A percentile compares a stretch with the other conserved stretches of the same genome.
Conservation (phyloP, 805 yeast species). For the Vanderwaltozyma tropicalis region DNA sequence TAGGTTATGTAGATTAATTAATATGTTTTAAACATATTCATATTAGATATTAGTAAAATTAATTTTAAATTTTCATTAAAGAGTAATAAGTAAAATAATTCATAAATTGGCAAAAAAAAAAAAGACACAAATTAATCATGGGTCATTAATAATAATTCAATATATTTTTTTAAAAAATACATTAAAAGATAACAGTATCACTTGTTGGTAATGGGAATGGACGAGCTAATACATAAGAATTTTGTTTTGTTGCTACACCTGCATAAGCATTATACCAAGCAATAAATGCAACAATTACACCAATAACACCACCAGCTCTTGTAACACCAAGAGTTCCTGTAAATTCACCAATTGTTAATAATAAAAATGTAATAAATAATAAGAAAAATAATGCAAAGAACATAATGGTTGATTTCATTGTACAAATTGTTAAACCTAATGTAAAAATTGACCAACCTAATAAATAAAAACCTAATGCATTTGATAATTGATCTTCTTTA, state of each 20-base stretch:
- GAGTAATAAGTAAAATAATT: too few relatives aligned
- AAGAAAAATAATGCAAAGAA: conserved; percentile 47
- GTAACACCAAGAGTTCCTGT: conserved; percentile 32
- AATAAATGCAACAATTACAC: conserved; percentile 47
- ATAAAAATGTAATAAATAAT: conserved; percentile 44
- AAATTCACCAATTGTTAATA: conserved; percentile 44
- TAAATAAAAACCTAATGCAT: conserved; percentile 50
- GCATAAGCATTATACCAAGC: conserved; percentile 68
- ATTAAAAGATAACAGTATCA: conserved; percentile 5
- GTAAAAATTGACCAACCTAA: conserved; percentile 60
- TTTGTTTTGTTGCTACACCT: conserved; percentile 55
- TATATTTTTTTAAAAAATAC: too few relatives aligned
- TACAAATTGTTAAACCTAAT: conserved; percentile 40
- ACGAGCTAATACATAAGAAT: conserved; percentile 34
- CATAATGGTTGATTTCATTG: conserved; percentile 55
- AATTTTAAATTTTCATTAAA: too few relatives aligned
- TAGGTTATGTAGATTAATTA: too few relatives aligned
- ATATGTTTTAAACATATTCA: too few relatives aligned
- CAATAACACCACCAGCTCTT: conserved; percentile 57
- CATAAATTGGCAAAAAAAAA: too few relatives aligned
- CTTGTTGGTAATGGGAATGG: conserved; percentile 27
- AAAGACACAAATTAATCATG: too few relatives aligned
- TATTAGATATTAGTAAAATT: too few relatives aligned
- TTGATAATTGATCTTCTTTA: conserved; percentile 27
- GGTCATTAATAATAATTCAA: too few relatives aligned